Percentiles rank a stretch among this genome's conserved stretches.
Conservation (phyloP, 1,139 yeast genomes). For the Chernovozyma sophiae-reginae region DNA sequence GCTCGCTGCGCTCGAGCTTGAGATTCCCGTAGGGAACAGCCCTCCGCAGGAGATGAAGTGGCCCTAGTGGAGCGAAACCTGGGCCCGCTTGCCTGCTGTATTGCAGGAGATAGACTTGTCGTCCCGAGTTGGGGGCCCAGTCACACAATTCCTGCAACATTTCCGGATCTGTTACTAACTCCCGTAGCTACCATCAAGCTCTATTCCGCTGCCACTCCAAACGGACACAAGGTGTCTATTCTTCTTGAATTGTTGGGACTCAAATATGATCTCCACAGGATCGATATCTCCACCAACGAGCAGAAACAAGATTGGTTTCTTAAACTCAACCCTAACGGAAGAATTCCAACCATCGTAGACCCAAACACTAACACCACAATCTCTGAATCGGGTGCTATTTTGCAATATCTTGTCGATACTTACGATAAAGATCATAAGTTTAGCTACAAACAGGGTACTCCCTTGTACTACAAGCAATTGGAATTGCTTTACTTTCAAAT, state of each 20-base stretch:
- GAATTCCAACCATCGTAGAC: slow-evolving; percentile 56
- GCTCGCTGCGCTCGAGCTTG: no score
- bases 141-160: no score
- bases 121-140: no score
- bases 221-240: slow-evolving; percentile 50
- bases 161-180: no score
- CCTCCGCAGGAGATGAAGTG: no score
- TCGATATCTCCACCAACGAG: slow-evolving; percentile 35
- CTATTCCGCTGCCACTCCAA: slow-evolving; percentile 52
- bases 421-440: slow-evolving; percentile 52
- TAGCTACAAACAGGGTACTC: slow-evolving; percentile 42
- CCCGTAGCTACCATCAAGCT: slow-evolving; percentile 5
- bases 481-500: slow-evolving; percentile 55
- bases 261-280: slow-evolving; percentile 40
- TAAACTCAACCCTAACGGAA: slow-evolving; percentile 56
- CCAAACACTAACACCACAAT: slow-evolving; percentile 38
- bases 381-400: slow-evolving; percentile 58
- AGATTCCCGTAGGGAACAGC: no score
- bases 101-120: no score
- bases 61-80: no score
- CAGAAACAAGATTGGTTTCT: slow-evolving; percentile 55
- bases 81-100: no score
- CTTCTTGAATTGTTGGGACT: slow-evolving; percentile 45
- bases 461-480: slow-evolving; percentile 45
- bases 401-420: slow-evolving; percentile 52